These are phyloP conservation scores for Beauveria australis DNA, from an alignment of 2,329 filamentous ascomycete species.

Conservation along the genomic window DNA sequence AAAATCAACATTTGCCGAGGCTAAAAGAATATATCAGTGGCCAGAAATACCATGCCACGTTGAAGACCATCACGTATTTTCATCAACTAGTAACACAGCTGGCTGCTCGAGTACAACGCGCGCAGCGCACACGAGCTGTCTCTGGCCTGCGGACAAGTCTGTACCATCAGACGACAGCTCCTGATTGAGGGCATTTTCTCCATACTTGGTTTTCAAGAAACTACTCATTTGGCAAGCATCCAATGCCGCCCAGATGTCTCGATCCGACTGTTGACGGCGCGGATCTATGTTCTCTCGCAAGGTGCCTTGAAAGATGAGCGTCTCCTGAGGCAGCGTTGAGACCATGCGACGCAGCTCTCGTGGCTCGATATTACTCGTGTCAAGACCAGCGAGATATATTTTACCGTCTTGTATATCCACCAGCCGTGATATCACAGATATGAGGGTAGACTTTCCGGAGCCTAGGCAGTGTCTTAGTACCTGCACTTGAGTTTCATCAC, in stretches of 20 bases:
- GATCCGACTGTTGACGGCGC: not conserved
- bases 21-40: not conserved
- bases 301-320: not conserved
- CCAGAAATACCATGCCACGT: not conserved
- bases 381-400: not conserved
- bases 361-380: not conserved
- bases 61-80: not conserved
- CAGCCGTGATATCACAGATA: slow-evolving; percentile 1
- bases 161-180: not conserved
- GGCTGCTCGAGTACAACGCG: slow-evolving; percentile 1
- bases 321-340: slow-evolving; percentile 7
- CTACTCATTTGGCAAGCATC: not conserved
- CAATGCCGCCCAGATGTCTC: slow-evolving; percentile 1
- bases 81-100: slow-evolving; percentile 1
- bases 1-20: slow-evolving; percentile 8
- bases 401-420: slow-evolving; percentile 3
- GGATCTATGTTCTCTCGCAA: slow-evolving; percentile 8
- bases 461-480: not conserved
- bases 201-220: not conserved
- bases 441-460: slow-evolving; percentile 7
- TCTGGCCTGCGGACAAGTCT: slow-evolving; percentile 9
- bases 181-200: not conserved
- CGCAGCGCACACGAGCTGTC: slow-evolving; percentile 8
- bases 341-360: not conserved
- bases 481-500: too few species aligned